Conservation (phyloP, 768 basidiomycete species). For the Cystoderma amianthinum region DNA sequence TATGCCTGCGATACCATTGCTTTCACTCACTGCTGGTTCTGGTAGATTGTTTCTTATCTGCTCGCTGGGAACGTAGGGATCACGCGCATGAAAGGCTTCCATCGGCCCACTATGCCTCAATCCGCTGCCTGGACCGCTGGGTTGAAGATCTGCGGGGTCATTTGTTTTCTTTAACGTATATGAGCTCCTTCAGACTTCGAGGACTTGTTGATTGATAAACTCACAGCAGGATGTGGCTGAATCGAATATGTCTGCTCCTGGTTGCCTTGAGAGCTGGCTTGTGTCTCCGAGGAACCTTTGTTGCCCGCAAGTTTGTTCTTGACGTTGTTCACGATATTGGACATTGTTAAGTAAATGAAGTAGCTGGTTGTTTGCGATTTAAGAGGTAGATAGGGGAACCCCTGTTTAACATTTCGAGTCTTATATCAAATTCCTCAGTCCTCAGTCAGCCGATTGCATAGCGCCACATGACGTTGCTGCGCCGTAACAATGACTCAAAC, state of each 20-base stretch:
- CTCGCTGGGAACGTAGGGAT: slow-evolving; percentile 27
- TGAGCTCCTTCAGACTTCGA: slow-evolving; percentile 5
- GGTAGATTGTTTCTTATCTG: slow-evolving; percentile 23
- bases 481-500: no score
- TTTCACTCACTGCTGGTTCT: slow-evolving; percentile 8
- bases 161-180: slow-evolving; percentile 28
- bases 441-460: background rate
- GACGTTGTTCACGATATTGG: background rate
- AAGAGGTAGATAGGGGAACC: no score
- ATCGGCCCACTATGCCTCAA: slow-evolving; percentile 24
- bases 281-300: background rate
- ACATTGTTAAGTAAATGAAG: no score
- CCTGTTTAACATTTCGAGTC: no score
- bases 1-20: background rate
- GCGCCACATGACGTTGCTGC: background rate
- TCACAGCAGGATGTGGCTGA: slow-evolving; percentile 38
- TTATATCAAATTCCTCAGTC: background rate
- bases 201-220: slow-evolving; percentile 6
- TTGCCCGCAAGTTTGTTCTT: background rate
- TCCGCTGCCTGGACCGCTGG: slow-evolving; percentile 11
- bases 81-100: slow-evolving; percentile 31
- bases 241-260: slow-evolving; percentile 16
- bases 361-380: background rate
- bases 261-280: background rate
- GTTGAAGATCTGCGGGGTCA: slow-evolving; percentile 32